Conservation (phyloP, 768 basidiomycete genomes). For the Lactarius hengduanensis region DNA sequence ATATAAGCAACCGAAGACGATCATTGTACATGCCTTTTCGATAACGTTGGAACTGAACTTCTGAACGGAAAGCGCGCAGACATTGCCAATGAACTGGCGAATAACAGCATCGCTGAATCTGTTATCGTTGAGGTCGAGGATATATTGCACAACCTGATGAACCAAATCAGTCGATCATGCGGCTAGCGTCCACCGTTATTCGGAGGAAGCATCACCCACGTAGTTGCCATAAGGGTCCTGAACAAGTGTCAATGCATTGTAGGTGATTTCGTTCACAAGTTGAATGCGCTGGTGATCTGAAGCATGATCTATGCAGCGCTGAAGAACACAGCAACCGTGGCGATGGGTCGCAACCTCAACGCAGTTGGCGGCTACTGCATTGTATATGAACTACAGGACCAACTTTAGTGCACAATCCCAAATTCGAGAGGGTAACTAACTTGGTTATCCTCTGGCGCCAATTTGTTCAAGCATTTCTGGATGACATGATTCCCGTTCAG, state of each 20-base stretch:
- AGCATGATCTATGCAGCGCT: slow-evolving; percentile 97
- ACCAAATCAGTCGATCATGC: slow-evolving; percentile 8
- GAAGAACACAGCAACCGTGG: slow-evolving; percentile 97
- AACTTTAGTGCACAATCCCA: slow-evolving; percentile 2
- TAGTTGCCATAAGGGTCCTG: slow-evolving; percentile 97
- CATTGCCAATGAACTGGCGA: slow-evolving; percentile 95
- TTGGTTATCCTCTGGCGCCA: slow-evolving; percentile 98
- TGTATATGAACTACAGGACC: slow-evolving; percentile 85
- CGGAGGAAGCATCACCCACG: slow-evolving; percentile 42
- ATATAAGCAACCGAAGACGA: background rate
- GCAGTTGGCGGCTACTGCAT: slow-evolving; percentile 97
- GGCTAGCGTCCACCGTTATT: background rate
- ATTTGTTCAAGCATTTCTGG: slow-evolving; percentile 98
- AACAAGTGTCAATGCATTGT: slow-evolving; percentile 94
- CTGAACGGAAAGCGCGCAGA: slow-evolving; percentile 96
- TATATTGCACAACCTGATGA: slow-evolving; percentile 92
- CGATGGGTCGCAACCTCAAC: slow-evolving; percentile 98
- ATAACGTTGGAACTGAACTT: slow-evolving; percentile 99
- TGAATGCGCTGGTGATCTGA: slow-evolving; percentile 94
- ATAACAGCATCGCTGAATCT: slow-evolving; percentile 98
- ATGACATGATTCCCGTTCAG: slow-evolving; percentile 97
- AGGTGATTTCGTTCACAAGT: slow-evolving; percentile 98
- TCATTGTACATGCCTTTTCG: slow-evolving; percentile 63
- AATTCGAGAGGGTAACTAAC: slow-evolving; percentile 39
- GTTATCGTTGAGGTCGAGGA: slow-evolving; percentile 96